These are phyloP conservation scores for Nyssa sinensis DNA, from an alignment of 148 eudicot species.

Conservation along the genomic window DNA sequence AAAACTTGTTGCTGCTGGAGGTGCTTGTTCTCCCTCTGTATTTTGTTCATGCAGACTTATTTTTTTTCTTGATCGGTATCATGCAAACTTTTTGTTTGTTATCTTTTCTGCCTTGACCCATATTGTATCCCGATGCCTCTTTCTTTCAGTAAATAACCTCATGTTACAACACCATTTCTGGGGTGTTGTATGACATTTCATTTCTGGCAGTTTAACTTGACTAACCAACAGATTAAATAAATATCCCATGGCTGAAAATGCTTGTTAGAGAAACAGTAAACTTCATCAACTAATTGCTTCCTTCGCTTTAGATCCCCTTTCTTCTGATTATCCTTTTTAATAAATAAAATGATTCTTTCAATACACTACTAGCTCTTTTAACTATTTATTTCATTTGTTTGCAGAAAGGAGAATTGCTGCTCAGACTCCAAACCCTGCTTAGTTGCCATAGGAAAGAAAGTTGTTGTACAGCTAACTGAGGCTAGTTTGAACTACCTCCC, in stretches of 20 bases:
- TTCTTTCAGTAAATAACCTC: neutral
- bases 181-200: neutral
- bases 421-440: slow-evolving; percentile 45
- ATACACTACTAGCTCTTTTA: neutral
- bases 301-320: neutral
- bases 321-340: neutral
- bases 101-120: neutral
- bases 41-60: neutral
- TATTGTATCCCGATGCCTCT: neutral
- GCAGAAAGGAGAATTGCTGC: slow-evolving; percentile 70
- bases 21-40: slow-evolving; percentile 6
- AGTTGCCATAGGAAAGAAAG: slow-evolving; percentile 33
- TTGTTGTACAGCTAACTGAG: slow-evolving; percentile 78
- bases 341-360: neutral
- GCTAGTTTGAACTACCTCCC: slow-evolving; percentile 42
- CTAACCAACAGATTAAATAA: neutral
- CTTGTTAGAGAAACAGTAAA: neutral
- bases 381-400: neutral
- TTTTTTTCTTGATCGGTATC: neutral
- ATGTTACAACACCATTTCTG: neutral
- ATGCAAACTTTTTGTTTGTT: neutral
- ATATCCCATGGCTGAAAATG: too few relatives aligned
- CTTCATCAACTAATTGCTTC: neutral
- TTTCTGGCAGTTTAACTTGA: neutral
- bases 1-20: slow-evolving; percentile 57